Evolutionary conservation across 2,329 filamentous ascomycete species (phyloP).

Genomic region (Ascochyta fabae): DNA sequence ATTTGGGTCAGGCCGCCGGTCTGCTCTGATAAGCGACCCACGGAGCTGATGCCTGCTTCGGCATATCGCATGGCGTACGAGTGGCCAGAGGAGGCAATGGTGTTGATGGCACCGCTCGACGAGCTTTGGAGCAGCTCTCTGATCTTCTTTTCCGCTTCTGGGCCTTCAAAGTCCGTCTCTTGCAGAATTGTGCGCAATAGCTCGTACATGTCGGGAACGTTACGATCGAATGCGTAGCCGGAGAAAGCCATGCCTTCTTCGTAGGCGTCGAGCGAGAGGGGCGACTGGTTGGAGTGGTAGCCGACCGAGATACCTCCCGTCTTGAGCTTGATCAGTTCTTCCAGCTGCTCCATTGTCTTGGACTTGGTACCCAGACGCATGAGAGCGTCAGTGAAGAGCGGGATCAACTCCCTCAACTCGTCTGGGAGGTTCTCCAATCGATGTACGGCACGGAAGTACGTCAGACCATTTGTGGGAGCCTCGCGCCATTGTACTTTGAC

Average conservation of each 20-base stretch:
- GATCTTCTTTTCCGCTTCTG: conserved; percentile 81
- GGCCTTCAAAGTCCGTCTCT: conserved; percentile 88
- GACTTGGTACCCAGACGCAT: conserved; percentile 91
- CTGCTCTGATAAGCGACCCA: conserved; percentile 78
- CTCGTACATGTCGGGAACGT: conserved; percentile 89
- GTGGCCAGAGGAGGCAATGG: conserved; percentile 89
- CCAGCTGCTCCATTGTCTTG: conserved; percentile 90
- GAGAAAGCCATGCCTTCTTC: conserved; percentile 84
- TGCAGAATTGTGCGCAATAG: conserved; percentile 79
- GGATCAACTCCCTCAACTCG: conserved; percentile 82
- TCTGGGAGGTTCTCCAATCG: conserved; percentile 79
- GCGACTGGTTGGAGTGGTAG: conserved; percentile 82
- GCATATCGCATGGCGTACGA: conserved; percentile 84
- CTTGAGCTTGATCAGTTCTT: conserved; percentile 94
- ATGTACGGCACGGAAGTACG: conserved; percentile 92
- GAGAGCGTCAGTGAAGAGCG: conserved; percentile 88
- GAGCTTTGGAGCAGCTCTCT: conserved; percentile 85
- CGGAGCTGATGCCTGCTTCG: conserved; percentile 76
- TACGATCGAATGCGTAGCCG: conserved; percentile 87
- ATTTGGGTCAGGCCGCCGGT: conserved; percentile 91
- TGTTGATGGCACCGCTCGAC: conserved; percentile 88
- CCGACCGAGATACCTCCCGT: conserved; percentile 88
- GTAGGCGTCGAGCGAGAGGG: conserved; percentile 71
- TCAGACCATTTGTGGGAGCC: conserved; percentile 92
- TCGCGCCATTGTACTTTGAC: conserved; percentile 87